Evolutionary conservation across 495 filamentous ascomycete species (phyloP).

Genomic region (Lentithecium fluviatile): DNA sequence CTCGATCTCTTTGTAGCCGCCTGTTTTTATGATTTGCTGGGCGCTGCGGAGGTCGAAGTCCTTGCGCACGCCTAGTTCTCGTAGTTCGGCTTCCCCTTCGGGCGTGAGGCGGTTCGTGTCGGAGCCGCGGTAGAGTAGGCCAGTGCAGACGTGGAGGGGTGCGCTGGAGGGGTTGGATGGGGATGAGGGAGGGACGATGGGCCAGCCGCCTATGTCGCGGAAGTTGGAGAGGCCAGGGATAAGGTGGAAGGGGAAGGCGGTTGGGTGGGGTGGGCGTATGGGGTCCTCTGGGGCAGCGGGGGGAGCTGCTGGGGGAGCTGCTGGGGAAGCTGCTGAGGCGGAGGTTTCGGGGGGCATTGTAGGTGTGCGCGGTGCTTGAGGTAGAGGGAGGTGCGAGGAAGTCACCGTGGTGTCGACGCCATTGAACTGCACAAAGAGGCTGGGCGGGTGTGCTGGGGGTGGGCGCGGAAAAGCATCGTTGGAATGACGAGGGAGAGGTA

Average conservation of each 20-base stretch:
- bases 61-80: slow-evolving; percentile 19
- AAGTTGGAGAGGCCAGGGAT: slow-evolving; percentile 30
- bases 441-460: too few relatives aligned
- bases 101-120: slow-evolving; percentile 23
- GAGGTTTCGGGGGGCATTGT: not conserved
- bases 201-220: slow-evolving; percentile 36
- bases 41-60: slow-evolving; percentile 31
- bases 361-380: too few relatives aligned
- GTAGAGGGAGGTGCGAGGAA: too few relatives aligned
- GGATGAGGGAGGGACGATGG: slow-evolving; percentile 8
- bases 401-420: too few relatives aligned
- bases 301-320: not conserved
- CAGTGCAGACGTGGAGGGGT: slow-evolving; percentile 13
- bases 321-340: not conserved
- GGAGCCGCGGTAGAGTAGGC: slow-evolving; percentile 31
- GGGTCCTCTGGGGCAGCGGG: not conserved
- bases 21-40: slow-evolving; percentile 28
- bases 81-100: slow-evolving; percentile 5
- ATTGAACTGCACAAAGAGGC: too few relatives aligned
- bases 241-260: slow-evolving; percentile 19
- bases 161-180: too few relatives aligned
- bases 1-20: slow-evolving; percentile 23
- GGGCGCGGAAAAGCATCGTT: too few relatives aligned
- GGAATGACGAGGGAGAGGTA: too few relatives aligned
- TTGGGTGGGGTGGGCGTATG: slow-evolving; percentile 10